Percentiles rank a stretch among this genome's conserved stretches.
phyloP scores from a whole-genome alignment of 805 yeast species.

The Komagataella pastoris region DNA sequence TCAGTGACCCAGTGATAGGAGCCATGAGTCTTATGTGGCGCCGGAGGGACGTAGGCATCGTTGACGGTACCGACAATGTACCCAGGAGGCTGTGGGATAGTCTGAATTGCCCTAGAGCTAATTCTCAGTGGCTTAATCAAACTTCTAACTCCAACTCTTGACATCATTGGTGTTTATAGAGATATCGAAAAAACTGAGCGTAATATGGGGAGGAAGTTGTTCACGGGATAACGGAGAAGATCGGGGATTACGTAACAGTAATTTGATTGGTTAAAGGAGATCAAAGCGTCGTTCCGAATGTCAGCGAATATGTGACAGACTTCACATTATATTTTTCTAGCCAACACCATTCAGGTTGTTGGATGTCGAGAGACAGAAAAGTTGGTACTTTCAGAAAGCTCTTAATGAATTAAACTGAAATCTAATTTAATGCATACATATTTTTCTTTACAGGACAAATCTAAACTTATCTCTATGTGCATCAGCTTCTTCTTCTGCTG shows the following conservation, averaged over 20 bases:
- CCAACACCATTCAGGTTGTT: background rate
- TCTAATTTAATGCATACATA: background rate
- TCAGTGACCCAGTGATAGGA: conserved; percentile 69
- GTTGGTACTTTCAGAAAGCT: no score
- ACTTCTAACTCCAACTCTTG: background rate
- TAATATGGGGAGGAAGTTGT: background rate
- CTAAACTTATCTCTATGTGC: background rate
- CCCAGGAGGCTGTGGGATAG: conserved; percentile 50
- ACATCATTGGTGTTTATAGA: background rate
- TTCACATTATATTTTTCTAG: no score
- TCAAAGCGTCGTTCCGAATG: background rate
- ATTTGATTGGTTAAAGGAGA: background rate
- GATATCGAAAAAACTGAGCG: background rate
- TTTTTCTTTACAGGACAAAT: background rate
- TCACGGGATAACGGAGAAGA: background rate
- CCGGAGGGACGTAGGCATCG: conserved; percentile 55
- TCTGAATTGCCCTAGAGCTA: background rate
- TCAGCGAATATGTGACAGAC: background rate
- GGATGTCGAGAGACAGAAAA: background rate
- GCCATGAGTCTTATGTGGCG: conserved; percentile 43
- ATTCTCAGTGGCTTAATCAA: background rate
- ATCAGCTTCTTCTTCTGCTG: background rate
- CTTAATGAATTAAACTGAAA: background rate
- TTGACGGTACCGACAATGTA: conserved; percentile 58
- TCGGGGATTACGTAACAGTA: background rate